Conservation (phyloP, 1,139 yeast genomes). For the Candida sanyaensis region DNA sequence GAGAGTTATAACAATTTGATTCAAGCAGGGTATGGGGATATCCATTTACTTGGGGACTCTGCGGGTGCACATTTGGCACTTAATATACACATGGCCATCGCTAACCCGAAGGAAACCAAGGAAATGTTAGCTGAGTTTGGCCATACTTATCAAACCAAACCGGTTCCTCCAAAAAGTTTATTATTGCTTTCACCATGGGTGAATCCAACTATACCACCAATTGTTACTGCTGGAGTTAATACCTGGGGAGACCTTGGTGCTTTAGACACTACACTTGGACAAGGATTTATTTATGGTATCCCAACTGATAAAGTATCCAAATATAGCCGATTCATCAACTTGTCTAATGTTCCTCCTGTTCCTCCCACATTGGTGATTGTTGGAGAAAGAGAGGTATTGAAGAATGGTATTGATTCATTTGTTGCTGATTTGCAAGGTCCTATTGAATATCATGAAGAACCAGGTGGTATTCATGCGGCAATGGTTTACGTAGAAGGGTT, state of each 20-base stretch:
- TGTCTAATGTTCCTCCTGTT: constrained; percentile 33
- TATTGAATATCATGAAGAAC: constrained; percentile 25
- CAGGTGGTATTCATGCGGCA: constrained; percentile 35
- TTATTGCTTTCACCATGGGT: constrained; percentile 49
- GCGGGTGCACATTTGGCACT: constrained; percentile 48
- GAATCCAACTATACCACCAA: constrained; percentile 18
- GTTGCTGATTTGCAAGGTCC: constrained; percentile 19
- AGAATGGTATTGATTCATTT: constrained; percentile 28
- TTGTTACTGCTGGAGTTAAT: constrained; percentile 19
- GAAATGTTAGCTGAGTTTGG: constrained; percentile 21
- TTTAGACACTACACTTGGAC: constrained; percentile 27
- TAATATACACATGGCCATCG: constrained; percentile 32
- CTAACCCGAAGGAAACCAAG: constrained; percentile 31
- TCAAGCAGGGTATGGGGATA: constrained; percentile 28
- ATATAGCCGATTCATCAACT: constrained; percentile 25
- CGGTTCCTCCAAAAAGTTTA: constrained; percentile 32
- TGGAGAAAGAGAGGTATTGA: constrained; percentile 43
- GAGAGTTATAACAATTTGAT: constrained; percentile 28
- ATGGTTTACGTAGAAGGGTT: constrained; percentile 33
- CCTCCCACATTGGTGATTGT: constrained; percentile 28
- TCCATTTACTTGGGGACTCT: constrained; percentile 47
- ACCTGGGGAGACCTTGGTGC: constrained; percentile 37
- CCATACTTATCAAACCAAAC: constrained; percentile 8
- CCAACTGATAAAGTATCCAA: constrained; percentile 16
- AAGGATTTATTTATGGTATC: constrained; percentile 27